Evolutionary conservation across 2,329 filamentous ascomycete genomes (phyloP).

Genomic region (Phialophora verrucosa): DNA sequence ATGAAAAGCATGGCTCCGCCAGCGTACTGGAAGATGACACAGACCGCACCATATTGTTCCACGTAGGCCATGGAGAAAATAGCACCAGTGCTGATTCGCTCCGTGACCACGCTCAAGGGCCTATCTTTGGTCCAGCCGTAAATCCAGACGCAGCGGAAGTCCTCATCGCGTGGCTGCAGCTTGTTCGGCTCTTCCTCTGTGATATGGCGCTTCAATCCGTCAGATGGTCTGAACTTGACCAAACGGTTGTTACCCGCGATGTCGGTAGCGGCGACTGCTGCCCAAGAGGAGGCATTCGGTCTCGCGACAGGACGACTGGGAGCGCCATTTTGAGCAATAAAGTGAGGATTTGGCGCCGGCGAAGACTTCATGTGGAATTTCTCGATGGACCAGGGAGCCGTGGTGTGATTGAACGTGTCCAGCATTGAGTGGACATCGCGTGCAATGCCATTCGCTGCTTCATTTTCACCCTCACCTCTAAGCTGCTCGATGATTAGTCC

Average conservation of each 20-base stretch:
- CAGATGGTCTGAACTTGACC: constrained; percentile 39
- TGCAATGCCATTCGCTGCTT: constrained; percentile 46
- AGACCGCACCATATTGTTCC: constrained; percentile 41
- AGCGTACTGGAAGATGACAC: constrained; percentile 49
- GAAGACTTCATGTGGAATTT: constrained; percentile 37
- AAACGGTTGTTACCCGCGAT: constrained; percentile 36
- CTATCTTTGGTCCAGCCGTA: constrained; percentile 34
- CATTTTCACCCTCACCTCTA: constrained; percentile 41
- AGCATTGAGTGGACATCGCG: constrained; percentile 45
- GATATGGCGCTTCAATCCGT: constrained; percentile 36
- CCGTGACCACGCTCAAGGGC: constrained; percentile 42
- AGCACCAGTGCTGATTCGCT: constrained; percentile 48
- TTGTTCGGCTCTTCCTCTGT: constrained; percentile 24
- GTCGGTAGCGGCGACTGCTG: constrained; percentile 40
- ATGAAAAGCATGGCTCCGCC: constrained; percentile 46
- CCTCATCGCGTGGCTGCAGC: constrained; percentile 25
- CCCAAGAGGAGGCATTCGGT: constrained; percentile 37
- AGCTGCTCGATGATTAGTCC: constrained; percentile 42
- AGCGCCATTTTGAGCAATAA: constrained; percentile 15
- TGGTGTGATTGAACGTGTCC: constrained; percentile 43
- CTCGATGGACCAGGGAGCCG: constrained; percentile 40
- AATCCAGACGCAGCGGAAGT: constrained; percentile 40
- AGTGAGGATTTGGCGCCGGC: constrained; percentile 23
- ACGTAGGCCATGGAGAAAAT: constrained; percentile 48
- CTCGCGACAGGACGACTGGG: constrained; percentile 11